Evolutionary conservation across 345 rosid species (phyloP).

Genomic region (Eutrema heterophyllum): DNA sequence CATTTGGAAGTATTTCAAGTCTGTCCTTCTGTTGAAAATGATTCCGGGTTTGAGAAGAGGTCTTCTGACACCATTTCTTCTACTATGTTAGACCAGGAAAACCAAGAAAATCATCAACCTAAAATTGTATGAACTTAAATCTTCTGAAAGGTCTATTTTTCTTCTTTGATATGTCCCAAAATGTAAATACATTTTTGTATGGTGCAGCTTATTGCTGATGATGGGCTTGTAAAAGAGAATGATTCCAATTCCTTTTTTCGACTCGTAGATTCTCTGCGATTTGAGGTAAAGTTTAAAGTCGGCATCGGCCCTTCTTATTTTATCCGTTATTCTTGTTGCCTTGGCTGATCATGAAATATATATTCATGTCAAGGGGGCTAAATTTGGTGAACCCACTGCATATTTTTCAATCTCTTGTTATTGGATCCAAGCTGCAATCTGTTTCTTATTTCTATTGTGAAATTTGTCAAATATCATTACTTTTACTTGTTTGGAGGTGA

Average conservation of each 20-base stretch:
- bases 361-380: conserved; percentile 1
- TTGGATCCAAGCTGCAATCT: conserved; percentile 1
- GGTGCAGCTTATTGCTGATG: conserved; percentile 26
- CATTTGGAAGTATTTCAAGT: conserved; percentile 30
- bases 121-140: conserved; percentile 33
- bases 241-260: conserved; percentile 34
- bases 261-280: conserved; percentile 48
- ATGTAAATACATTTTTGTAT: not conserved
- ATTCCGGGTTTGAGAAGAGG: conserved; percentile 23
- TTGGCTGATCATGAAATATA: not conserved
- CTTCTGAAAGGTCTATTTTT: not conserved
- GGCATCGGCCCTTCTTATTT: conserved; percentile 7
- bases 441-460: not conserved
- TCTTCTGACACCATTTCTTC: conserved; percentile 24
- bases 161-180: conserved; percentile 1
- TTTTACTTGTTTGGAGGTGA: not conserved
- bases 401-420: not conserved
- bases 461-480: not conserved
- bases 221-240: conserved; percentile 29
- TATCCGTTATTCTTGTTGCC: not conserved
- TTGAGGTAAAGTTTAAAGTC: conserved; percentile 57
- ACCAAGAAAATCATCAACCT: conserved; percentile 26
- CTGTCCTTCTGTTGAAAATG: conserved; percentile 25
- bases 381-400: conserved; percentile 9
- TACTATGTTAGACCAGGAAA: conserved; percentile 22